phyloP scores from a whole-genome alignment of 345 rosid species.

The Arabidopsis suecica region DNA sequence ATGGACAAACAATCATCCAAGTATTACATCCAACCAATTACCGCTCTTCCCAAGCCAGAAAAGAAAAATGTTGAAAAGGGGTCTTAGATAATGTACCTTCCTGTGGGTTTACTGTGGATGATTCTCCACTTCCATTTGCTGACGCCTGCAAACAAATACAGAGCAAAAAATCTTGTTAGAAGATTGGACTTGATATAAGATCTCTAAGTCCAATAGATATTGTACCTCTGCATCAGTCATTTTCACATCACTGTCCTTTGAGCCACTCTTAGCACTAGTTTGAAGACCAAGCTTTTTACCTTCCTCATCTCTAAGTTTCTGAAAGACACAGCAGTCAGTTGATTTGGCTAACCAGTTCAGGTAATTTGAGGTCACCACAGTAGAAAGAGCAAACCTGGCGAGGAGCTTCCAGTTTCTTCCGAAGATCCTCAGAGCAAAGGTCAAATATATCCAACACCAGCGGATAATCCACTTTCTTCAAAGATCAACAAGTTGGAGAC shows the following conservation, averaged over 20 bases:
- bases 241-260: constrained; percentile 71
- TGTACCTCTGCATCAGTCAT: constrained; percentile 82
- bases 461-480: constrained; percentile 97
- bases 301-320: constrained; percentile 88
- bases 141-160: constrained; percentile 58
- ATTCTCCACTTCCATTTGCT: constrained; percentile 64
- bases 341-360: constrained; percentile 8
- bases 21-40: neutral
- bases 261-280: constrained; percentile 53
- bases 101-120: constrained; percentile 56
- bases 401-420: constrained; percentile 77
- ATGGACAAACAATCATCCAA: constrained; percentile 24
- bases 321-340: constrained; percentile 30
- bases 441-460: constrained; percentile 91
- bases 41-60: neutral
- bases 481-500: constrained; percentile 33
- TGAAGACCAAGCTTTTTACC: constrained; percentile 84
- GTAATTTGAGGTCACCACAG: neutral
- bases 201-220: constrained; percentile 14
- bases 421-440: constrained; percentile 87
- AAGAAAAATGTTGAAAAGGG: constrained; percentile 14
- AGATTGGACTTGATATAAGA: neutral
- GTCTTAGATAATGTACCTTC: constrained; percentile 58
- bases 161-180: constrained; percentile 6
- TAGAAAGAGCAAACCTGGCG: constrained; percentile 66